A percentile compares a stretch with the other conserved stretches of the same genome.
Conservation (phyloP, 2,329 filamentous ascomycete genomes). For the Calonectria honghensis region DNA sequence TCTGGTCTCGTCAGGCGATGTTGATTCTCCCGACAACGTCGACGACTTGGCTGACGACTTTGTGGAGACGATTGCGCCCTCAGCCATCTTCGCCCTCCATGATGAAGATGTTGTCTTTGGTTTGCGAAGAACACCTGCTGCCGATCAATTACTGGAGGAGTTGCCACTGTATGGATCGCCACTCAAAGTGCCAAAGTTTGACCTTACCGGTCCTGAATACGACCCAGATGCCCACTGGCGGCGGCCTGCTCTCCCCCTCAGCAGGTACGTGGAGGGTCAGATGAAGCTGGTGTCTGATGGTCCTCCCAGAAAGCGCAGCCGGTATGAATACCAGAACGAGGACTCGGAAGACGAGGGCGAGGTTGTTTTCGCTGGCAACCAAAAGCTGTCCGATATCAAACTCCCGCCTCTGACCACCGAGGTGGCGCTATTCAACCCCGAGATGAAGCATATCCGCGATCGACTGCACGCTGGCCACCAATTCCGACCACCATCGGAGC, state of each 20-base stretch:
- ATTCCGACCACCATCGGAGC: constrained; percentile 93
- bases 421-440: constrained; percentile 91
- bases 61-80: constrained; percentile 77
- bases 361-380: constrained; percentile 74
- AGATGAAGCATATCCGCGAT: constrained; percentile 92
- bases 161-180: constrained; percentile 86
- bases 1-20: constrained; percentile 78
- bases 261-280: constrained; percentile 89
- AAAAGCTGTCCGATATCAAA: constrained; percentile 66
- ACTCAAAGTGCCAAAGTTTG: constrained; percentile 74
- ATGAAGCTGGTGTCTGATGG: constrained; percentile 81
- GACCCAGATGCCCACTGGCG: constrained; percentile 84
- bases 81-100: constrained; percentile 88
- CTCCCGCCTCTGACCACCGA: constrained; percentile 82
- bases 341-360: constrained; percentile 77
- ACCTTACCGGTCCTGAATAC: constrained; percentile 73
- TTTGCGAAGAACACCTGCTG: constrained; percentile 82
- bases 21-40: constrained; percentile 71
- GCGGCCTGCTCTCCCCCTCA: constrained; percentile 86
- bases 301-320: constrained; percentile 84
- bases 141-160: constrained; percentile 86
- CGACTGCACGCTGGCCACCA: constrained; percentile 92
- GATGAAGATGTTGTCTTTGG: constrained; percentile 89
- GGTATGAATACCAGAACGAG: constrained; percentile 88
- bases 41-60: constrained; percentile 64